Conservation (phyloP, 2,329 filamentous ascomycete species). For the Dactylonectria estremocensis region DNA sequence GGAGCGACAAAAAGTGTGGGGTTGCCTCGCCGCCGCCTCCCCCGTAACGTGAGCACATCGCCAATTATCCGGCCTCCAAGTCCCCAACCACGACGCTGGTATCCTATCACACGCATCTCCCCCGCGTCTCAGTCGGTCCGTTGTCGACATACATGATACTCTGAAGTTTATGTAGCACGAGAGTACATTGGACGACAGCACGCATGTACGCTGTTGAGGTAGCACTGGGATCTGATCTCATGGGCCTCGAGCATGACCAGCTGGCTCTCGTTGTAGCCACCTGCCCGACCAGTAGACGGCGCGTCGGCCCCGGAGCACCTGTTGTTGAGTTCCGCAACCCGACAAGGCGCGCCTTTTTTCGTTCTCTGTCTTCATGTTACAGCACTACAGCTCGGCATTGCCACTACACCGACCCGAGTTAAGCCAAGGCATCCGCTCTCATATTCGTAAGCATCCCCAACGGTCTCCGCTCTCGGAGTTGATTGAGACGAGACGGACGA, state of each 20-base stretch:
- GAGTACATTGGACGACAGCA: no score
- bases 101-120: constrained; percentile 48
- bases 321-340: constrained; percentile 9
- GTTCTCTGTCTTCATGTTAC: background rate
- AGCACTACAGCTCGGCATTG: constrained; percentile 16
- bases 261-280: constrained; percentile 16
- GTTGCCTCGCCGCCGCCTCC: constrained; percentile 47
- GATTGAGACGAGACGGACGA: constrained; percentile 18
- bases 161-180: background rate
- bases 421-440: constrained; percentile 9
- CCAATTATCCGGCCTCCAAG: constrained; percentile 43
- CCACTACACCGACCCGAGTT: constrained; percentile 21
- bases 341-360: constrained; percentile 22
- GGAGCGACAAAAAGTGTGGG: constrained; percentile 40
- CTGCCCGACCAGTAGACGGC: constrained; percentile 10
- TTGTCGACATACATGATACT: constrained; percentile 34
- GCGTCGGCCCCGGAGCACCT: constrained; percentile 11
- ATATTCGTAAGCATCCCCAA: constrained; percentile 7
- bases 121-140: constrained; percentile 49
- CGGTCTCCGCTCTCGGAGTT: constrained; percentile 21
- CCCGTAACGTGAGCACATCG: constrained; percentile 39
- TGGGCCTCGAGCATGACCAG: constrained; percentile 6
- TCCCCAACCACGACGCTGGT: constrained; percentile 47
- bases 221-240: background rate
- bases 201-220: background rate